Evolutionary conservation across 169 alveolate species (phyloP), one percentile per base, ranked within the genome.

Genomic region (Theileria parva): DNA sequence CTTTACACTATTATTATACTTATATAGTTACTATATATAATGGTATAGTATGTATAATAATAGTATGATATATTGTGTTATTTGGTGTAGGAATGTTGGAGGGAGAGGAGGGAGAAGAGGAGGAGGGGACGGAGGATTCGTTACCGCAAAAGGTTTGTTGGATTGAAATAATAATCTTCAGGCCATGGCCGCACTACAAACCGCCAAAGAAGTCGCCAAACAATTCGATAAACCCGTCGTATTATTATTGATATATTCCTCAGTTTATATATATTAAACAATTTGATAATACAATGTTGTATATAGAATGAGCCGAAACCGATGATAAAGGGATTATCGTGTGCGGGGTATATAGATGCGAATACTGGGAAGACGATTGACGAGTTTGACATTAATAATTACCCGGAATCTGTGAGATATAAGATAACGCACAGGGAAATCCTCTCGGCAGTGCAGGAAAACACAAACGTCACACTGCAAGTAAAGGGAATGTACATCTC

Each of bases 321-420:
- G 19, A 81, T 81, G 88, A 81, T 81, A 60, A 81, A 81, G 85
- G 88, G 88, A n/a, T 74, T 81, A 23, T 70, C 88, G 0, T 81
- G 88, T 50, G 88, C 88, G 0, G 88, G 88, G 19, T 81, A 81
- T 25, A 74, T 81, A 7, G 88, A 89, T 67, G 74, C 91, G 60
- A 89, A 63, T 59, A 87, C 91, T 21, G 94, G 91, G 44, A 95
- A 94, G 70, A 91, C 94, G 30, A 88, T 93, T 37, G 97, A 94
- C 73, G 97, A 93, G 37, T 92, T 95, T 66, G 96, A 93, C 74
- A 95, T 95, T 73, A 95, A 95, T 89, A 95, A 94, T 75, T 95
- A 93, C 79, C 96, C 98, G n/a, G 95, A 94, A 39, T 80, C 86
- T 63, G 97, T 95, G 11, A 91, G 98, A 32, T 85, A 76, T 76